A percentile compares a stretch with the other conserved stretches of the same genome.
These are phyloP conservation scores for Salvia rosmarinus DNA, from an alignment of 257 asterid species.

Conservation along the genomic window DNA sequence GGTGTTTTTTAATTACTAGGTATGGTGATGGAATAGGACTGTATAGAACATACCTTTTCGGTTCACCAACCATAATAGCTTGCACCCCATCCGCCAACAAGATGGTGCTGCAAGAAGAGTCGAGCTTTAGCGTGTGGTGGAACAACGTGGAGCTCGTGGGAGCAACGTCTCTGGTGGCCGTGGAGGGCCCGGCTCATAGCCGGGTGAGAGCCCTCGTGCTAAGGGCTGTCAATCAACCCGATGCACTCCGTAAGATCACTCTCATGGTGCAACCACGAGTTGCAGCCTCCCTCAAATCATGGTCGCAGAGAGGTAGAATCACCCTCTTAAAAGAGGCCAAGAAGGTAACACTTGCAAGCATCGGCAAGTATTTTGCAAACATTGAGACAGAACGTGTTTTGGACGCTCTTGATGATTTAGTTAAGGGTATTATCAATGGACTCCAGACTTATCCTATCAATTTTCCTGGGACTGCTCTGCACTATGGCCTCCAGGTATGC, in stretches of 20 bases:
- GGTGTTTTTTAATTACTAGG: slow-evolving; percentile 30
- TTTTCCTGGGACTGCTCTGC: slow-evolving; percentile 54
- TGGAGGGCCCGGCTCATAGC: slow-evolving; percentile 49
- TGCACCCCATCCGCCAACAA: slow-evolving; percentile 48
- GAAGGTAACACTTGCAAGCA: slow-evolving; percentile 60
- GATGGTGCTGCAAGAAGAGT: slow-evolving; percentile 48
- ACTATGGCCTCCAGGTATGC: slow-evolving; percentile 47
- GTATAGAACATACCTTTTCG: slow-evolving; percentile 56
- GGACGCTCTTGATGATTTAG: slow-evolving; percentile 49
- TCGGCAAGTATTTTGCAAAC: slow-evolving; percentile 55
- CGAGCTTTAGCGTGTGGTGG: slow-evolving; percentile 45
- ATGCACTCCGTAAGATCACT: slow-evolving; percentile 54
- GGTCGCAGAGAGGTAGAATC: slow-evolving; percentile 52
- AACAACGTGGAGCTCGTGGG: slow-evolving; percentile 49
- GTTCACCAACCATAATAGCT: slow-evolving; percentile 54
- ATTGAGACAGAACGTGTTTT: slow-evolving; percentile 48
- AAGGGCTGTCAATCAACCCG: slow-evolving; percentile 55
- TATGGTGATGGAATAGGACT: slow-evolving; percentile 59
- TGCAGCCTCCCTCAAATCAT: slow-evolving; percentile 41
- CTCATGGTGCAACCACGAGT: slow-evolving; percentile 58
- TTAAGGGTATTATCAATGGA: slow-evolving; percentile 43
- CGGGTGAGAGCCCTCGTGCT: slow-evolving; percentile 49
- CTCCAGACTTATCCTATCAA: slow-evolving; percentile 51
- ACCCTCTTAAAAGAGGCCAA: slow-evolving; percentile 42
- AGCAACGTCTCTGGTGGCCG: slow-evolving; percentile 31